Base-by-base conservation (phyloP, 306 rosid genomes). In the Acacia crassicarpa region DNA sequence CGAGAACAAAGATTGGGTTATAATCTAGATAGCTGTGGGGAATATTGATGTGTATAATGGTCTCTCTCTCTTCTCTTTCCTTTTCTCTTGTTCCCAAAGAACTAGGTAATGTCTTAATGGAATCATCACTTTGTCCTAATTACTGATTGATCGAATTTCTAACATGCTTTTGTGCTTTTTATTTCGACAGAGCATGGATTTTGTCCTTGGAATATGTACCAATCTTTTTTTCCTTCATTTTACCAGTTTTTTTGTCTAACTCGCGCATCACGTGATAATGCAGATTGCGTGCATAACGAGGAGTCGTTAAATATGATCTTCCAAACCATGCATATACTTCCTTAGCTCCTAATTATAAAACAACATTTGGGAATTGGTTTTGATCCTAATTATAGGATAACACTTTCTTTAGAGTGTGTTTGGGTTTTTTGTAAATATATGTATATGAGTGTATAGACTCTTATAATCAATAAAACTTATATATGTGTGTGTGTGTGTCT, bases 21-120 rank as follows among this genome's bases (percentile, higher is more conserved):
- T 58, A 59, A 71, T 72, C 19, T 83, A 45, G 74, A 81, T 86
- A 85, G 78, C 2, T 40, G 35, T 25, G 67, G 38, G 35, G 30
- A 61, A 61, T 61, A 61, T 61, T 12, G 66, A 11, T 61, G 79
- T 83, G 86, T 88, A 81, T 80, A 46, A 80, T 83, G 65, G 56
- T 43, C 12, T 43, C 46, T 43, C 43, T 40, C 8, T 5, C 2
- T 9, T 2, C 9, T 54, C 14, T 56, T 54, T 58, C 6, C 15
- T n/a, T 35, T 46, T 9, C 46, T 43, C 46, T 27, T 9, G 72
- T 58, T 22, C 13, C 45, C 30, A 38, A 75, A 70, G 81, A 70
- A 78, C 75, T 56, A 69, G 82, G 75, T 78, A 78, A 49, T 49
- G n/a, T 1, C 56, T 2, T 16, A 53, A 43, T 51, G 40, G 84